Base-by-base conservation (phyloP, 2,329 filamentous ascomycete species). In the Fusarium austroafricanum region DNA sequence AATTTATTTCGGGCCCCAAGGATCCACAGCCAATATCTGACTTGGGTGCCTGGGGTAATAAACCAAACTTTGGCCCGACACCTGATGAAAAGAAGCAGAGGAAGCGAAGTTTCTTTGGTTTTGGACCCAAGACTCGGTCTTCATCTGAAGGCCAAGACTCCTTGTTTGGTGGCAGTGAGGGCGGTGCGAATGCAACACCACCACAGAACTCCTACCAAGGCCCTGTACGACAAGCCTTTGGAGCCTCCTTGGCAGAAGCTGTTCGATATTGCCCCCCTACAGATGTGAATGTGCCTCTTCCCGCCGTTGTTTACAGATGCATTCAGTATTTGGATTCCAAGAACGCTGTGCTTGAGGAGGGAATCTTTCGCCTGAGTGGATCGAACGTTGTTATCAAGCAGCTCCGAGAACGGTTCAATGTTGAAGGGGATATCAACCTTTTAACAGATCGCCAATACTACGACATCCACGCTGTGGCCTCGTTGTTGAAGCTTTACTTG, bases 301-400 rank as follows among this genome's bases (percentile, higher is more conserved):
- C 96, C 2, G 92, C 95, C 9, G 96, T 99, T 4, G 93, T 98
- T 10, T 99, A 96, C 80, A 90, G 96, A 58, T 97, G 94, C 76
- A 92, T 99, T 65, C 93, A 98, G 78, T 99, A 97, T 77, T 85
- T 99, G 18, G 91, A 93, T 69, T 86, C 88, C 9, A 94, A 94
- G 81, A 89, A 92, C 65, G 96, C 94, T 12, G 85, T 91, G 46
- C 85, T 84, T 8, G 96, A 99, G 78, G 96, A 99, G 79, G 96
- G 96, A 42, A 97, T 99, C 40, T 99, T 99, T 84, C 90, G 96
- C 51, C 84, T 99, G 40, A 98, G 94, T 77, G 96, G 96, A n/a
- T 98, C 95, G 1, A 98, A 97, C 75, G 87, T 96, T 55, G 90
- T 97, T 49, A 97, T 99, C 80, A 97, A 95, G 79, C 89, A 89